Evolutionary conservation across 2,329 filamentous ascomycete genomes (phyloP).

Genomic region (Daldinia eschscholtzii): DNA sequence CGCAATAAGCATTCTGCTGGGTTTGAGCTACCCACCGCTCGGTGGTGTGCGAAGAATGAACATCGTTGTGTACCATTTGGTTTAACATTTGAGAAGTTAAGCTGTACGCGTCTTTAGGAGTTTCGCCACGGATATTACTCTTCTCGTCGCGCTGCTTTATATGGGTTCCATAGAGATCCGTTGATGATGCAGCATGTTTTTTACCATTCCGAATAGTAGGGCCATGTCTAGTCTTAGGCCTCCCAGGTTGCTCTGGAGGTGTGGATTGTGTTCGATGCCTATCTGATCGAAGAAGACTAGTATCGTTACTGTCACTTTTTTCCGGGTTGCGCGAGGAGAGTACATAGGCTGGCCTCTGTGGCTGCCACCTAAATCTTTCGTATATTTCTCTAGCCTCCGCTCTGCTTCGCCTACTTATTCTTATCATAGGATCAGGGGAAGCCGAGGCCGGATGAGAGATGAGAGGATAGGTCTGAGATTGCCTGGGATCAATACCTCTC

Average conservation of each 20-base stretch:
- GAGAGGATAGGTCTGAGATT: neutral
- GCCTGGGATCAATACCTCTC: neutral
- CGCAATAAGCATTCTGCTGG: neutral
- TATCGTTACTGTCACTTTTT: neutral
- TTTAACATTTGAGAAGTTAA: neutral
- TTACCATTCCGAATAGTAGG: neutral
- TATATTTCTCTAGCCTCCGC: neutral
- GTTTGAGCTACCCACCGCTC: neutral
- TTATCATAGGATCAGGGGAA: neutral
- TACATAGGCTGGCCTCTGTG: neutral
- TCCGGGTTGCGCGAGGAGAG: neutral
- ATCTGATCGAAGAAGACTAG: neutral
- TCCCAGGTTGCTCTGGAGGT: neutral
- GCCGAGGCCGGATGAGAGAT: neutral
- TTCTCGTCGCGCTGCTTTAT: neutral
- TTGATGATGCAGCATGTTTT: neutral
- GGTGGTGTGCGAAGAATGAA: slow-evolving; percentile 6
- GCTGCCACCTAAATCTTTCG: neutral
- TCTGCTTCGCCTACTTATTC: neutral
- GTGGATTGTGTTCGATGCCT: neutral
- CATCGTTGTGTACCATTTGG: neutral
- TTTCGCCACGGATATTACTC: slow-evolving; percentile 8
- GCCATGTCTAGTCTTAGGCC: neutral
- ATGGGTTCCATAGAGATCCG: slow-evolving; percentile 11
- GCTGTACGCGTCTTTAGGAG: slow-evolving; percentile 14